Percentiles rank a stretch among this genome's conserved stretches.
These are phyloP conservation scores for Lathyrus aphaca DNA, from an alignment of 306 rosid genomes.

Conservation along the genomic window DNA sequence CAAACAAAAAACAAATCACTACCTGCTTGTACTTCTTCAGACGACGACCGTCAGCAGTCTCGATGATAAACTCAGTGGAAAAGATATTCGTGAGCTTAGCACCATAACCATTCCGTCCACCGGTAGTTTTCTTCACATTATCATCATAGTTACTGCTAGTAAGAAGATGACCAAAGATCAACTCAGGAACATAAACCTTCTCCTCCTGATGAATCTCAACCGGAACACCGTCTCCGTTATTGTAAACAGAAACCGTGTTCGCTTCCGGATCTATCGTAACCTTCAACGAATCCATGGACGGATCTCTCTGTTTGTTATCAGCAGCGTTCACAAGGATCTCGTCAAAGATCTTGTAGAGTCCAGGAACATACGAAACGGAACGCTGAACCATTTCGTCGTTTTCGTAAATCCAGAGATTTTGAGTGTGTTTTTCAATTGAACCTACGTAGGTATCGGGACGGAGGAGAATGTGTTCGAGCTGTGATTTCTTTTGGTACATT, in stretches of 20 bases:
- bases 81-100: conserved; percentile 95
- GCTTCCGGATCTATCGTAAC: conserved; percentile 65
- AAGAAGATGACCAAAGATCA: conserved; percentile 85
- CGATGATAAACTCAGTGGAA: conserved; percentile 82
- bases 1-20: background rate
- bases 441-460: conserved; percentile 96
- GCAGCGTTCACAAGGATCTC: conserved; percentile 96
- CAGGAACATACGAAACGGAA: conserved; percentile 74
- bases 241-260: conserved; percentile 61
- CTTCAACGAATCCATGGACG: conserved; percentile 68
- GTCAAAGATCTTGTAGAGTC: conserved; percentile 92
- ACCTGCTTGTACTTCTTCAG: conserved; percentile 95
- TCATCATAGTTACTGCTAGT: conserved; percentile 95
- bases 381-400: conserved; percentile 73
- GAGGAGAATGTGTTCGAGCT: conserved; percentile 95
- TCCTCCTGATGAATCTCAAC: conserved; percentile 94
- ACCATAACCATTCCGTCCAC: conserved; percentile 91
- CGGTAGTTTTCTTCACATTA: conserved; percentile 82
- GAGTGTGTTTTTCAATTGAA: conserved; percentile 87
- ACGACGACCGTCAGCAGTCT: conserved; percentile 89
- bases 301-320: conserved; percentile 92
- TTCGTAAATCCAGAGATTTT: conserved; percentile 79
- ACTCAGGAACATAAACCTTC: conserved; percentile 88
- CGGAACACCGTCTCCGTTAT: conserved; percentile 90
- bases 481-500: conserved; percentile 88